Evolutionary conservation across 2,329 filamentous ascomycete species (phyloP), one percentile per base, ranked within the genome.

Genomic region (Claviceps spartinae): DNA sequence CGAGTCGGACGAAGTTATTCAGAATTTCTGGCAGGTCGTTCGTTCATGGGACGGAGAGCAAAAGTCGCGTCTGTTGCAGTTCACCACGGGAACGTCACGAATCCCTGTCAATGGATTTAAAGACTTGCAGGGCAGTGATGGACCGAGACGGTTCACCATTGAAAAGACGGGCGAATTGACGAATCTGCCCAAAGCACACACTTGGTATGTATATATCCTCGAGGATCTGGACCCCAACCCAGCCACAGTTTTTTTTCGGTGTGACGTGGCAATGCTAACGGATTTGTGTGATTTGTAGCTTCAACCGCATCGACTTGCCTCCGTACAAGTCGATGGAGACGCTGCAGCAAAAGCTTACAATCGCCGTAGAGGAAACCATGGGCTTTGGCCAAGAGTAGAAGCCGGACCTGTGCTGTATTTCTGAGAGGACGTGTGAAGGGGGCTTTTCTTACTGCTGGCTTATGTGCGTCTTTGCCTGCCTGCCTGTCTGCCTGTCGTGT

Each of bases 21-120:
- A 94, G 68, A 90, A 94, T 75, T 98, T 98, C 79, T 98, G 93
- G 93, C 90, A 95, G 75, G 91, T 86, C 55, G 93, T 98, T 58
- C 84, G 91, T 59, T 88, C 82, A 55, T 98, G 93, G 93, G 93
- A 98, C 66, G 89, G 93, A 30, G 93, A 98, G 69, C 93, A 98
- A 70, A 98, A 98, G 75, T 95, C 88, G 51, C 85, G 93, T 63
- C 76, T 98, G 56, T 72, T 98, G 61, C 93, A 98, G 69, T 98
- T 98, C 67, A 93, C 93, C 0, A 98, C 93, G 8, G 93, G 93
- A 68, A 98, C 93, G 14, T 95, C 89, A 48, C 85, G 93, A 72
- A 98, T 98, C 59, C 93, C 93, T 1, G 93, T 98, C 71, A 98
- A 98, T 68, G 93, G 93, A 7, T 98, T 98, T 79, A 98, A 98